phyloP scores from a whole-genome alignment of 441 rosid species.

The Pelargonium citronellum region DNA sequence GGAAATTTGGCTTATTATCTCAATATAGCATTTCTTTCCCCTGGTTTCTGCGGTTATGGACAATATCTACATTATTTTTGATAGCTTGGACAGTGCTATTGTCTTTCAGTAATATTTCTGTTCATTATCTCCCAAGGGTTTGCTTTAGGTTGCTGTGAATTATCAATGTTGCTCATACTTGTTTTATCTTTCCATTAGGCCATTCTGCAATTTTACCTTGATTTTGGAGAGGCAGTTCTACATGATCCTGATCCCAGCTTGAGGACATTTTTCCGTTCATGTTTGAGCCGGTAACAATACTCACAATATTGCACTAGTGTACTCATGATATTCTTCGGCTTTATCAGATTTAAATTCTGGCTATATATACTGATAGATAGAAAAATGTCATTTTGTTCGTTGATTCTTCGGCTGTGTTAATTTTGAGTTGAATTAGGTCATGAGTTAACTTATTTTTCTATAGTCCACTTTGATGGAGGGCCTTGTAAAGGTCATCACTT shows the following conservation, averaged over 20 bases:
- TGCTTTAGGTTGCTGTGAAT: neutral
- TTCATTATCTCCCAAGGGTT: neutral
- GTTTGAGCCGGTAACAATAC: slow-evolving; percentile 77
- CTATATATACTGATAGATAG: neutral
- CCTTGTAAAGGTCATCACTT: too few species aligned
- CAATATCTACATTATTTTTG: neutral
- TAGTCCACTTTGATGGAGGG: too few species aligned
- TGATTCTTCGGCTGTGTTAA: too few species aligned
- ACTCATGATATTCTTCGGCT: neutral
- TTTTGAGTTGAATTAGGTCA: too few species aligned
- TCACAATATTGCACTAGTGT: neutral
- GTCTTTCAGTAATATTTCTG: neutral
- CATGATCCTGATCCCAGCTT: slow-evolving; percentile 93
- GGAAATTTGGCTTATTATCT: neutral
- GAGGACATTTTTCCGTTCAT: slow-evolving; percentile 65
- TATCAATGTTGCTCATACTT: neutral
- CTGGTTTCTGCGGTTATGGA: neutral
- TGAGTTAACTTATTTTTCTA: too few species aligned
- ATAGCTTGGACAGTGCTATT: neutral
- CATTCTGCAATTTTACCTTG: slow-evolving; percentile 80
- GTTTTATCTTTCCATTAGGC: slow-evolving; percentile 33
- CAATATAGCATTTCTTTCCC: neutral
- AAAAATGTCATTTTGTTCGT: too few species aligned
- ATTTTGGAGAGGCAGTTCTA: slow-evolving; percentile 81
- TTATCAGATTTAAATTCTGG: neutral